A percentile compares a stretch with the other conserved stretches of the same genome.
Evolutionary conservation across 495 filamentous ascomycete species (phyloP).

Genomic region (Tricharina praecox): DNA sequence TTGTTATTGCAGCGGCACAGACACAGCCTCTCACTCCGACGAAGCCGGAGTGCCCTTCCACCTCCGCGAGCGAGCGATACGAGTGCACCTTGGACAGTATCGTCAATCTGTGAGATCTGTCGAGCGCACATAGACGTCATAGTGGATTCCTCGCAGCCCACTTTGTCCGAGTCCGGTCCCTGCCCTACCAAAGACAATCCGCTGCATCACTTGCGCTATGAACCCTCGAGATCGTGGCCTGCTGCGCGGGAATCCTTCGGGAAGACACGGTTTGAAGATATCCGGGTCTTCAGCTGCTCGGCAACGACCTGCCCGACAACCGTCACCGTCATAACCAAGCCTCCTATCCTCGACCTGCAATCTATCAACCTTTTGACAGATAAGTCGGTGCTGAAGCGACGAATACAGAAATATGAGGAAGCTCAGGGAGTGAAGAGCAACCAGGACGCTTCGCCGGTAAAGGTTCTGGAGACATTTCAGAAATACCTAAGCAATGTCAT

Average conservation of each 20-base stretch:
- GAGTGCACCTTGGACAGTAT: constrained; percentile 7
- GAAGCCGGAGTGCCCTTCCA: neutral
- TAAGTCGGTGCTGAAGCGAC: neutral
- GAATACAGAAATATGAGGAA: constrained; percentile 7
- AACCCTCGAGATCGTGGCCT: constrained; percentile 7
- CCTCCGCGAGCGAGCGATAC: neutral
- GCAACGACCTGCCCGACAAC: constrained; percentile 14
- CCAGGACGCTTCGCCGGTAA: neutral
- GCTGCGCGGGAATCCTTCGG: neutral
- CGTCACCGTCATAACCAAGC: constrained; percentile 18
- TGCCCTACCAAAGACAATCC: constrained; percentile 16
- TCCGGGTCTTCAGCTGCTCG: constrained; percentile 20
- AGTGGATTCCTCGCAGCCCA: constrained; percentile 13
- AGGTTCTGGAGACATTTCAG: constrained; percentile 10
- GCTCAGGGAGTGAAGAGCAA: constrained; percentile 2
- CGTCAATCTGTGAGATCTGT: constrained; percentile 19
- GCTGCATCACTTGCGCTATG: constrained; percentile 24
- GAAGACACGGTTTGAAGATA: constrained; percentile 16
- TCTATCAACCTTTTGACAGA: constrained; percentile 16
- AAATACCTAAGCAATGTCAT: constrained; percentile 20
- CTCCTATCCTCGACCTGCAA: constrained; percentile 14
- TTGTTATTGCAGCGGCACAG: neutral
- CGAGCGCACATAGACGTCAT: constrained; percentile 19
- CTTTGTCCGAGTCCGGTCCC: constrained; percentile 5
- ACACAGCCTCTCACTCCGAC: neutral